Base-by-base conservation (phyloP, 2,329 filamentous ascomycete species). In the Ceratocystis cubensis region DNA sequence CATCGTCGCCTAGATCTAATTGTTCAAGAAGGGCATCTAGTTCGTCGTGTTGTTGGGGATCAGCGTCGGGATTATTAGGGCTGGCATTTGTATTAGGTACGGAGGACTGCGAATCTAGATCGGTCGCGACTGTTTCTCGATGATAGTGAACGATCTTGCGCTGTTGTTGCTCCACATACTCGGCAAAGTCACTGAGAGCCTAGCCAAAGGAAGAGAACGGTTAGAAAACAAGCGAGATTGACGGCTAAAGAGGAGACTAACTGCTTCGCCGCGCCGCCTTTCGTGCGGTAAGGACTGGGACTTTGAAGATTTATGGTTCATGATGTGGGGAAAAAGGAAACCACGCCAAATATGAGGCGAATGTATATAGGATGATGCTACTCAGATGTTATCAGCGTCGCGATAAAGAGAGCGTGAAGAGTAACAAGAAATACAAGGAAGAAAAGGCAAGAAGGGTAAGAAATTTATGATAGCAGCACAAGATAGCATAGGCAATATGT, bases 151-250 rank as follows among this genome's bases (percentile, higher is more conserved):
- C 28, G 13, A 59, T 37, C 15, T 64, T 59, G 15, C 86, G 86
- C 76, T 97, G 94, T 75, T 97, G 92, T 75, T 91, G 88, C 76
- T 97, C 91, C 70, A 96, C 94, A 73, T 96, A 97, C 73, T 99
- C 94, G 75, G 92, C 91, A 75, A 99, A 99, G 72, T 97, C 94
- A 78, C 89, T 94, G 66, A 99, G 82, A 13, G 93, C 92, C 82
- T 83, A 63, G 0, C 44, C 22, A 13, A 37, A 7, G 33, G 6
- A 37, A 41, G 25, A 37, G 44, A 37, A 37, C 33, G 33, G 33
- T 37, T 37, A 37, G 33, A 37, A 37, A 37, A 37, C 33, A 37
- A 37, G 33, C 33, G 33, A 37, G 33, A 37, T 37, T 37, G 33
- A 37, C 33, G 50, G 10, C 4, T 8, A 59, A 28, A 22, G 30